These are phyloP conservation scores for Ceratocystis huliohia DNA, from an alignment of 2,329 filamentous ascomycete genomes.

Conservation along the genomic window DNA sequence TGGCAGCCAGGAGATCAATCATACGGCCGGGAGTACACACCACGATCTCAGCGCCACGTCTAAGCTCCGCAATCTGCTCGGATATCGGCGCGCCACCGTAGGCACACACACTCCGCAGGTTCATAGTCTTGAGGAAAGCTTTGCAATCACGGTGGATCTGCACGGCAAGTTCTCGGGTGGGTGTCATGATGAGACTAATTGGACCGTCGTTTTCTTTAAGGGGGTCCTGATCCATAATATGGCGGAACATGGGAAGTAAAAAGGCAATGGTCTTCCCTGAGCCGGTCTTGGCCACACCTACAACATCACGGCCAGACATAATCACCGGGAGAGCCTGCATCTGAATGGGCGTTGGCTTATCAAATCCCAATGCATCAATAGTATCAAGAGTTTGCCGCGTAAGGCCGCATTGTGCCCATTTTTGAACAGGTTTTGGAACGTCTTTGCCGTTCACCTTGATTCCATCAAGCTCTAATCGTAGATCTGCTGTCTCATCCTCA, in stretches of 20 bases:
- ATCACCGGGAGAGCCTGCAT: constrained; percentile 87
- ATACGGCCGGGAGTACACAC: constrained; percentile 91
- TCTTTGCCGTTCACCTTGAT: constrained; percentile 87
- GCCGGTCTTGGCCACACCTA: constrained; percentile 93
- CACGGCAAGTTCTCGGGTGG: constrained; percentile 81
- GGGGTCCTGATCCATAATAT: constrained; percentile 85
- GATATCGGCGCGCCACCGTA: constrained; percentile 94
- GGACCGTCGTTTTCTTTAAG: constrained; percentile 77
- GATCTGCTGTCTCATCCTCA: constrained; percentile 66
- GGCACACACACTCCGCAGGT: constrained; percentile 75
- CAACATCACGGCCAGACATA: constrained; percentile 91
- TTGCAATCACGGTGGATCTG: constrained; percentile 94
- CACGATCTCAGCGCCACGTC: constrained; percentile 87
- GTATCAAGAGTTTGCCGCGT: constrained; percentile 79
- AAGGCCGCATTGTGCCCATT: constrained; percentile 91
- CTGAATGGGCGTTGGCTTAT: constrained; percentile 85
- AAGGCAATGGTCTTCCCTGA: constrained; percentile 97
- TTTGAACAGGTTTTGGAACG: constrained; percentile 84
- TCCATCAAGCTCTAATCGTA: constrained; percentile 80
- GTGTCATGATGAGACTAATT: constrained; percentile 79
- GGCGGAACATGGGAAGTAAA: constrained; percentile 89
- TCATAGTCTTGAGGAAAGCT: constrained; percentile 78
- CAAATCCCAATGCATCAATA: constrained; percentile 67
- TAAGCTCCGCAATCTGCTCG: constrained; percentile 92
- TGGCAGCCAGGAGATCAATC: constrained; percentile 88